Conservation (phyloP, 345 rosid genomes). For the Cochlearia excelsa region DNA sequence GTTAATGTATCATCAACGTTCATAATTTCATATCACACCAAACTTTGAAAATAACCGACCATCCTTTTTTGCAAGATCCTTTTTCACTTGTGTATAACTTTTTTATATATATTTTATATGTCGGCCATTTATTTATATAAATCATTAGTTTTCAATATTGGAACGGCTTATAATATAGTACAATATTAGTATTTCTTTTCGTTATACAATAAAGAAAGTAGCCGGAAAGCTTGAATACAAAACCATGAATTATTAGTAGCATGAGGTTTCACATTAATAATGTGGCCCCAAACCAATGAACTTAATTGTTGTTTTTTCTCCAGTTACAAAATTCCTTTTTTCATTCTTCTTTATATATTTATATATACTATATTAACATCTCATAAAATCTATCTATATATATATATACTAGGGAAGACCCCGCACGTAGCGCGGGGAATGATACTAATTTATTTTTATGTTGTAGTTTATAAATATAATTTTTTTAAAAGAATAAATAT, state of each 20-base stretch:
- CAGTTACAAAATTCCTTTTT: constrained; percentile 1
- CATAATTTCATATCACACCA: constrained; percentile 26
- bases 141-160: neutral
- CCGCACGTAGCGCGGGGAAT: too few species aligned
- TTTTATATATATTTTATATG: constrained; percentile 4
- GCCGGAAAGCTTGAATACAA: constrained; percentile 34
- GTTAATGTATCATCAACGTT: constrained; percentile 30
- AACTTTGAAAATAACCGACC: constrained; percentile 35
- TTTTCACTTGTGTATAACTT: neutral
- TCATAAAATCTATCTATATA: neutral
- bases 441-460: too few species aligned
- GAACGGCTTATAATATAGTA: neutral
- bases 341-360: neutral
- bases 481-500: too few species aligned
- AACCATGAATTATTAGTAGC: constrained; percentile 33
- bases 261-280: constrained; percentile 10
- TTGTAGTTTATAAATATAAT: too few species aligned
- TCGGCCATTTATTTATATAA: constrained; percentile 18
- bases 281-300: constrained; percentile 32
- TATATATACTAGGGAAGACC: neutral
- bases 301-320: neutral
- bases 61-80: too few species aligned
- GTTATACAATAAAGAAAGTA: constrained; percentile 20
- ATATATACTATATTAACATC: neutral
- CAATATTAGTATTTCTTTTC: constrained; percentile 3